Base-by-base conservation (phyloP, 2,329 filamentous ascomycete species). In the Phaeophleospora eucalypticola region DNA sequence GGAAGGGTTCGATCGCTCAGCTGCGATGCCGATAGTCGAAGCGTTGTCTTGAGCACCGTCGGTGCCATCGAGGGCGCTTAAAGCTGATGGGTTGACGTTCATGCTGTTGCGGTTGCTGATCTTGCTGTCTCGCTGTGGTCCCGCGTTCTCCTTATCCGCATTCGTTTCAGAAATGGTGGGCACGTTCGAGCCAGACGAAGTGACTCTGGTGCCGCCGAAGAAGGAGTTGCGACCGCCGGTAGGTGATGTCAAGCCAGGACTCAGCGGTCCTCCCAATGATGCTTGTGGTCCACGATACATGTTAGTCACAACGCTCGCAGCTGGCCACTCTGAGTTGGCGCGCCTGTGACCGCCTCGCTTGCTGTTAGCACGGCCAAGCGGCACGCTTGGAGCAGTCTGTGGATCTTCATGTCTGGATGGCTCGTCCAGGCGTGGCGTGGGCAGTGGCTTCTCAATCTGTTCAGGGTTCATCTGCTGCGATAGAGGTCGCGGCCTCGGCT, bases 231-330 rank as follows among this genome's bases (percentile, higher is more conserved):
- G 67, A 19, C 66, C 53, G 21, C 36, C 81, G 76, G 53, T 61
- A 17, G 83, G 85, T 36, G 67, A 71, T 45, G 79, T 74, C 7
- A 82, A 78, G 3, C 80, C 78, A 17, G 85, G 65, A 45, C 60
- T 55, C 56, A 57, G 36, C 34, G 62, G 60, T 10, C 58, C 60
- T 3, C 52, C 46, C 15, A 79, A 43, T 8, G 54, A 61, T 8
- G 66, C 57, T 3, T 68, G 64, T 8, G 82, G 79, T 12, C 85
- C 85, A 61, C 84, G 84, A 71, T 94, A 94, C 86, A 95, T 95
- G 67, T 90, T 89, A 59, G 87, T 88, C 40, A 95, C 84, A 21
- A 95, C 80, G 49, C 78, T 81, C 6, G 87, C 86, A 15, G 57
- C 53, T 7, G 60, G 62, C 57, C 69, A 69, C 32, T 75, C 73